These are phyloP conservation scores for Cytidiella melzeri DNA, from an alignment of 768 basidiomycete genomes.

Conservation along the genomic window DNA sequence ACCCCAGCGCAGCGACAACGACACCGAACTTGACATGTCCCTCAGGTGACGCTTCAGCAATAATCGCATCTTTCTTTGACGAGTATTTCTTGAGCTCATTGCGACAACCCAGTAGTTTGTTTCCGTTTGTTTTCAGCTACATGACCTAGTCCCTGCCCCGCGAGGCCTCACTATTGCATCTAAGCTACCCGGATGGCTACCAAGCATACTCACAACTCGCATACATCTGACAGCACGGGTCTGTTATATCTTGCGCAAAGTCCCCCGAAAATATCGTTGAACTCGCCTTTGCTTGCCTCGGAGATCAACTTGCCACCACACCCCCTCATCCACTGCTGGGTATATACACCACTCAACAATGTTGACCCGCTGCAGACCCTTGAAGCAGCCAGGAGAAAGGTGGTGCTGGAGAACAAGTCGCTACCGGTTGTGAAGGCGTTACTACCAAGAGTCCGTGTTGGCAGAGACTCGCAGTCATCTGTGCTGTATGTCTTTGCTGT, in stretches of 20 bases:
- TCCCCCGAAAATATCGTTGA: slow-evolving; percentile 28
- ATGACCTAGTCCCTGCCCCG: neutral
- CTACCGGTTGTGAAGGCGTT: slow-evolving; percentile 42
- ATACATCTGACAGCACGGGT: slow-evolving; percentile 27
- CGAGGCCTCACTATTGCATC: neutral
- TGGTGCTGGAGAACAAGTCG: slow-evolving; percentile 35
- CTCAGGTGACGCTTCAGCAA: neutral
- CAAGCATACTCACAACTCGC: slow-evolving; percentile 12
- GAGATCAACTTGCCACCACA: slow-evolving; percentile 38
- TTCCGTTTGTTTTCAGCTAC: no score
- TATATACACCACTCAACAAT: slow-evolving; percentile 25
- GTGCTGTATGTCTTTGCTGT: slow-evolving; percentile 56
- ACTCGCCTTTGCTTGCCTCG: slow-evolving; percentile 41
- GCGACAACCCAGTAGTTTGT: no score
- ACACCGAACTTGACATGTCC: neutral
- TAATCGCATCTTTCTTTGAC: neutral
- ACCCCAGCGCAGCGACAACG: neutral
- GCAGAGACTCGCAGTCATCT: slow-evolving; percentile 29
- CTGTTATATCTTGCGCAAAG: slow-evolving; percentile 23
- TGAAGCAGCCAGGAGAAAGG: slow-evolving; percentile 48
- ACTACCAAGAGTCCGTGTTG: slow-evolving; percentile 44
- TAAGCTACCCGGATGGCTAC: slow-evolving; percentile 18
- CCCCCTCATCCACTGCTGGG: slow-evolving; percentile 39
- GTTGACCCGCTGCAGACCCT: slow-evolving; percentile 34
- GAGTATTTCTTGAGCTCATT: neutral